Evolutionary conservation across 306 rosid species (phyloP), one percentile per base, ranked within the genome.

Genomic region (Fragaria vesca): DNA sequence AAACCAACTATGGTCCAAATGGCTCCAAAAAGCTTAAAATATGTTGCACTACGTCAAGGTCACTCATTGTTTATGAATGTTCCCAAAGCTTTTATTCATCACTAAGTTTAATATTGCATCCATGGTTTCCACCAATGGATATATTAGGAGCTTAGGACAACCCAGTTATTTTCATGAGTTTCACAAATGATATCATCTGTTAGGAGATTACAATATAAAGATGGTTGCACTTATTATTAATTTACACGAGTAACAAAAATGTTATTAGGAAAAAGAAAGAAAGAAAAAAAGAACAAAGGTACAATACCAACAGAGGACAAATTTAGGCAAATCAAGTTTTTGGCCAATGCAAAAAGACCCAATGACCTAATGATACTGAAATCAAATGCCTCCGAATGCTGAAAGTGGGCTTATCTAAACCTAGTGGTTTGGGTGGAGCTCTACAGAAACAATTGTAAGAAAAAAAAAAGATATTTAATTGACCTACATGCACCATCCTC

Each of bases 1-100:
- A 72, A 72, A 57, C 12, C 47, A 72, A 34, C 12, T n/a, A 52
- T 52, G 66, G 26, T 36, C 50, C 76, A 52, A 51, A 36, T 30
- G 60, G 74, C 61, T 71, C 61, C 60, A 47, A 21, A 57, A 57
- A 57, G 63, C 63, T 57, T 8, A 7, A 48, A 3, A 51, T 10
- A 36, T 40, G 34, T 68, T 72, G 66, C 65, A 20, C 12, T 72
- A 20, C 65, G 34, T 51, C 34, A 20, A 55, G 62, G 62, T 55
- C 30, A n/a, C 65, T 52, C 32, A 32, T 20, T 2, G 63, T 40
- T 34, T 52, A 34, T 13, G 20, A 34, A 51, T 24, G 28, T 51
- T 20, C 55, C 75, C 32, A 51, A 26, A 32, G 43, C 26, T 71
- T 30, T 30, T 40, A 60, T 30, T 28, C 18, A 47, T 21, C 11